Evolutionary conservation across 176 grass and related monocot genomes (phyloP), one percentile per base, ranked within the genome.

Genomic region (Oryza officinalis): DNA sequence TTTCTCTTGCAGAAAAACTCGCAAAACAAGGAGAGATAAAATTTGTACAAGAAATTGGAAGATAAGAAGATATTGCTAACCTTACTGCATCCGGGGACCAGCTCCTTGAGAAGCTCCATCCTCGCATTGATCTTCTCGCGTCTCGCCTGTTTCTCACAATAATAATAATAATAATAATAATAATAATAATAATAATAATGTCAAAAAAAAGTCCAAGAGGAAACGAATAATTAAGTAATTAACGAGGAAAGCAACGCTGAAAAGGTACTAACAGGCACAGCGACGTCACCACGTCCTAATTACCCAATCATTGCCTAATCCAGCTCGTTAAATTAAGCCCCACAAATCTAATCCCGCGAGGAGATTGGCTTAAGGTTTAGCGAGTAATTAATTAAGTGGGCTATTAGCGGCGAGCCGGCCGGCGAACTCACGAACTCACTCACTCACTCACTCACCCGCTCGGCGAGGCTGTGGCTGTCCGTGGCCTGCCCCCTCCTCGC

Each of bases 31-130:
- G 13, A 49, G 23, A 67, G 73, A 30, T 30, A 30, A 45, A 23
- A 59, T 11, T 26, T 33, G 69, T 60, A 2, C 4, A 35, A 41
- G 27, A 12, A 18, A 45, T 18, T 7, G 15, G 31, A 23, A 72
- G 26, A 60, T 59, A 11, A 35, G 6, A 46, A 79, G 18, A 63
- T 54, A 22, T 63, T 80, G 65, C 81, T 63, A 10, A 94, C 93
- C 93, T 95, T 95, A 64, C 83, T 95, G 80, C 93, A 95, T 11
- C 93, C 90, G 76, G 93, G 93, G 83, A 95, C 93, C 88, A 95
- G 86, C 90, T 93, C 93, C 84, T 95, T 92, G 57, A 95, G 93
- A 63, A 95, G 88, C 80, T 95, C 91, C 93, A 95, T 95, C 86
- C 93, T 85, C 26, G 88, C 93, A 79, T 93, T 95, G 79, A 95